These are phyloP conservation scores for Magnusiomyces ingens DNA, from an alignment of 1,139 yeast species.

Conservation along the genomic window DNA sequence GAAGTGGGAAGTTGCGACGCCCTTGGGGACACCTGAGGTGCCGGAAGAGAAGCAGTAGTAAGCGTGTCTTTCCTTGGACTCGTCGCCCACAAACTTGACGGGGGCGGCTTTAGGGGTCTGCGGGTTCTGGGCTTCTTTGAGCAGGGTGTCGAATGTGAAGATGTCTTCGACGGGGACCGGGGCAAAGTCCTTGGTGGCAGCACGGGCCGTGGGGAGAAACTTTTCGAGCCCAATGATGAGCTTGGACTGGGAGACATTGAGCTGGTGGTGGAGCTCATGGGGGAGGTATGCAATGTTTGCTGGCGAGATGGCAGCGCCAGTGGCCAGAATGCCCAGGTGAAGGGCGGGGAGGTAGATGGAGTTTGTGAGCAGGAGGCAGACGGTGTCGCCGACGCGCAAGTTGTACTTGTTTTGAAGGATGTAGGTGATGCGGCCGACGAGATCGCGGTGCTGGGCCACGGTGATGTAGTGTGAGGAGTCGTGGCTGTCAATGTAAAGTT, in stretches of 20 bases:
- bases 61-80: slow-evolving; percentile 11
- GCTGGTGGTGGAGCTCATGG: slow-evolving; percentile 34
- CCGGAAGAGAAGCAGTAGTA: slow-evolving; percentile 50
- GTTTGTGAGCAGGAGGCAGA: slow-evolving; percentile 31
- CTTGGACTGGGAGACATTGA: slow-evolving; percentile 27
- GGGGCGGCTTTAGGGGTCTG: slow-evolving; percentile 7
- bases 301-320: slow-evolving; percentile 34
- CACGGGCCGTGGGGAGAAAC: slow-evolving; percentile 21
- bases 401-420: slow-evolving; percentile 22
- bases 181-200: slow-evolving; percentile 23
- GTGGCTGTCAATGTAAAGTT: slow-evolving; percentile 14
- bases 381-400: slow-evolving; percentile 28
- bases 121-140: slow-evolving; percentile 3
- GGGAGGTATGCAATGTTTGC: slow-evolving; percentile 33
- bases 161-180: slow-evolving; percentile 4
- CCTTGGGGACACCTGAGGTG: slow-evolving; percentile 53
- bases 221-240: slow-evolving; percentile 26
- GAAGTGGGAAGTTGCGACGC: slow-evolving; percentile 49
- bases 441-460: slow-evolving; percentile 21
- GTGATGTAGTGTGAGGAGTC: slow-evolving; percentile 13
- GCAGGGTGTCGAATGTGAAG: slow-evolving; percentile 6
- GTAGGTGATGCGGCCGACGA: slow-evolving; percentile 22
- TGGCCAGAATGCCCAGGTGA: slow-evolving; percentile 30
- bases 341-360: slow-evolving; percentile 27
- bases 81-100: slow-evolving; percentile 5